phyloP scores from a whole-genome alignment of 75 land plant species.

The Picea glauca region DNA sequence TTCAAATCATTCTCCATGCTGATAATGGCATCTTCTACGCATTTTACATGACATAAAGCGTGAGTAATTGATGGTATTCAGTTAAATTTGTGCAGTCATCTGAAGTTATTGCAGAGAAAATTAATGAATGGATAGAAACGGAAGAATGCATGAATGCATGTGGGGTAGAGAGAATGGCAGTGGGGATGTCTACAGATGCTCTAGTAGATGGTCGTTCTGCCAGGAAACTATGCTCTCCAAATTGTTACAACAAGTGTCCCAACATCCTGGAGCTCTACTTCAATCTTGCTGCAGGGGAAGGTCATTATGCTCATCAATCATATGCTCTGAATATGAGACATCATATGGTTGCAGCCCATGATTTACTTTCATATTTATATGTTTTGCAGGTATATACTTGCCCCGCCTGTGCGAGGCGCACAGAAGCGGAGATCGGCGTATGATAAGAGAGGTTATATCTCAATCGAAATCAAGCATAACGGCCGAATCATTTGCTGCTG shows the following conservation, averaged over 20 bases:
- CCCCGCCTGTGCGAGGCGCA: slow-evolving; percentile 14
- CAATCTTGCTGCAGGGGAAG: slow-evolving; percentile 77
- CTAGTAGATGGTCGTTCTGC: slow-evolving; percentile 40
- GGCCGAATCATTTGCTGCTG: background rate
- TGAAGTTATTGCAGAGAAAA: slow-evolving; percentile 40
- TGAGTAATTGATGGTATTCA: background rate
- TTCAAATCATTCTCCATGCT: too few relatives aligned
- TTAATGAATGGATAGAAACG: slow-evolving; percentile 55
- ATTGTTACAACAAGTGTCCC: slow-evolving; percentile 59
- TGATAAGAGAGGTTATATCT: slow-evolving; percentile 5
- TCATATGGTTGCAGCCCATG: background rate
- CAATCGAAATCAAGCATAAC: background rate
- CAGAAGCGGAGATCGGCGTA: slow-evolving; percentile 7
- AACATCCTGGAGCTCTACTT: slow-evolving; percentile 67
- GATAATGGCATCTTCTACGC: background rate
- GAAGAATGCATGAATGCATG: slow-evolving; percentile 54
- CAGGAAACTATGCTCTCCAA: slow-evolving; percentile 50
- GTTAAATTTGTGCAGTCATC: slow-evolving; percentile 32
- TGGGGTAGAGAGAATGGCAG: slow-evolving; percentile 53
- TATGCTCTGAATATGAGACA: too few relatives aligned
- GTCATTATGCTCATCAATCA: slow-evolving; percentile 8
- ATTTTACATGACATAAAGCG: background rate
- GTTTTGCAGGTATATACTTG: slow-evolving; percentile 16
- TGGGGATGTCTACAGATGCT: slow-evolving; percentile 65
- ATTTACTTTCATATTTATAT: background rate